These are phyloP conservation scores for Parastagonospora nodorum DNA, from an alignment of 2,329 filamentous ascomycete genomes.

Conservation along the genomic window DNA sequence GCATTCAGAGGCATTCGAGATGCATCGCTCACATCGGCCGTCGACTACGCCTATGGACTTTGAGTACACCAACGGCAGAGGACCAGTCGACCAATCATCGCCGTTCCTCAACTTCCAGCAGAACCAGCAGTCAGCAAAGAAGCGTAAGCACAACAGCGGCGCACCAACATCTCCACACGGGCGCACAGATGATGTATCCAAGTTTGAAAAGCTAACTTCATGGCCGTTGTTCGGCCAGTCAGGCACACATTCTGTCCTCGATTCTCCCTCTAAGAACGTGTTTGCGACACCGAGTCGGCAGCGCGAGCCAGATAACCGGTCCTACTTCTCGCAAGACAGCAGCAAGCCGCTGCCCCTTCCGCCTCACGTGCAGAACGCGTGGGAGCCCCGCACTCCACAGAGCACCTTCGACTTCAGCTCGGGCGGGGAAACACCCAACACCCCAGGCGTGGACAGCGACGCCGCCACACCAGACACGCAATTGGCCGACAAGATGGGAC, in stretches of 20 bases:
- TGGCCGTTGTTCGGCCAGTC: slow-evolving; percentile 13
- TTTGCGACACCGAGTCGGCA: slow-evolving; percentile 47
- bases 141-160: slow-evolving; percentile 39
- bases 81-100: slow-evolving; percentile 53
- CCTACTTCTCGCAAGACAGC: slow-evolving; percentile 50
- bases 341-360: slow-evolving; percentile 47
- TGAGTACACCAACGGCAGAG: slow-evolving; percentile 55
- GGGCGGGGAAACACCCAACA: slow-evolving; percentile 56
- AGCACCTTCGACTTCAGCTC: slow-evolving; percentile 52
- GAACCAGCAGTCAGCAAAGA: slow-evolving; percentile 38
- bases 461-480: slow-evolving; percentile 49
- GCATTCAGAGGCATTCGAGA: slow-evolving; percentile 2
- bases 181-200: slow-evolving; percentile 1
- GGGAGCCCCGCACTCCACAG: slow-evolving; percentile 40
- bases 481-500: slow-evolving; percentile 34
- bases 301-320: slow-evolving; percentile 57
- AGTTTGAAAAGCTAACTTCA: slow-evolving; percentile 17
- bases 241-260: slow-evolving; percentile 46
- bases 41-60: slow-evolving; percentile 60
- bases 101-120: slow-evolving; percentile 51
- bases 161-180: slow-evolving; percentile 1
- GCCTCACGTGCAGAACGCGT: slow-evolving; percentile 39
- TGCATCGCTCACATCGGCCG: slow-evolving; percentile 40
- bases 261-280: slow-evolving; percentile 55
- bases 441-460: slow-evolving; percentile 51